Evolutionary conservation across 345 rosid genomes (phyloP), one percentile per base, ranked within the genome.

Genomic region (Euphorbia pulcherrima): DNA sequence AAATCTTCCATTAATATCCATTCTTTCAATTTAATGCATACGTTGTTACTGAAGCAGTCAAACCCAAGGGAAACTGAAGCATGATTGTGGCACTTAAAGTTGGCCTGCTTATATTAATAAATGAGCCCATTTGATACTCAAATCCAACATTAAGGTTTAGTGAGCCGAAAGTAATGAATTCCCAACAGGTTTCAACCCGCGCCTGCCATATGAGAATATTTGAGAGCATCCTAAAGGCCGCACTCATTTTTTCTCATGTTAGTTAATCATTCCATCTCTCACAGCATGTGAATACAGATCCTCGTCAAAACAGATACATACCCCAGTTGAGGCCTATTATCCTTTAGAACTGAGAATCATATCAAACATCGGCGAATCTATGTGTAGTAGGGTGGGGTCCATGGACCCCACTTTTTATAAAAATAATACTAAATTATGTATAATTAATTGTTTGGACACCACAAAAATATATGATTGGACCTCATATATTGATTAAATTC

Each of bases 21-120:
- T 16, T 29, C 29, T 57, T 59, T 33, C 40, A 18, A 18, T 59
- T 57, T 16, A 59, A 59, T n/a, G 26, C 46, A 33, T 30, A 59
- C 44, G n/a, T 59, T 4, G 29, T 59, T 24, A 5, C 16, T 33
- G 14, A 2, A 33, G 61, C 57, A 53, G 57, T 21, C 23, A 24
- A 21, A 13, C 9, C 63, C 63, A 59, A 59, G 46, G 41, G 40
- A 58, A 37, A n/a, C 9, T 13, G 30, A 59, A 18, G 0, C 8
- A 59, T 35, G 63, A 59, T 37, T 59, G 24, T 33, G 13, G 46
- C 46, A 59, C 44, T 59, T 18, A 33, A 24, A 50, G 21, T 18
- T 59, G 40, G 63, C 63, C 20, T 30, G 26, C 46, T 33, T 24
- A 33, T 8, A 59, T 13, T 59, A 59, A 58, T 28, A 58, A 59